These are phyloP conservation scores for Xylariaceae sp. DNA, from an alignment of 2,329 filamentous ascomycete species.

Conservation along the genomic window DNA sequence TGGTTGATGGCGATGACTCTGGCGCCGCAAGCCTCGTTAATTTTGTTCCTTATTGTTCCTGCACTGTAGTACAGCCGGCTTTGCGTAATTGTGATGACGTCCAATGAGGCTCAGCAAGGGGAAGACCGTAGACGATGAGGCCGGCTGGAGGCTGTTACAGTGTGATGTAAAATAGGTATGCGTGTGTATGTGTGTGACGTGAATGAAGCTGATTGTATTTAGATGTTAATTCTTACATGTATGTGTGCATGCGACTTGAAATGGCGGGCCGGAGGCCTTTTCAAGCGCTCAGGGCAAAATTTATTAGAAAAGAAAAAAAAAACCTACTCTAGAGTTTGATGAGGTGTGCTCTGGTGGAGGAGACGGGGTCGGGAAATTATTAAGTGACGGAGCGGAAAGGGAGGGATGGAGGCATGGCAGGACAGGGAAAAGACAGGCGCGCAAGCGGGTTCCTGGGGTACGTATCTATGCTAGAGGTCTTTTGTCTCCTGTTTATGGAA, in stretches of 20 bases:
- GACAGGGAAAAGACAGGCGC: slow-evolving; percentile 28
- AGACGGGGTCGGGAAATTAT: slow-evolving; percentile 37
- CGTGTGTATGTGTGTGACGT: background rate
- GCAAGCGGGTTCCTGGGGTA: slow-evolving; percentile 22
- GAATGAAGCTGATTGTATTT: background rate
- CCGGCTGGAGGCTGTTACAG: slow-evolving; percentile 22
- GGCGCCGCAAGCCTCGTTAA: background rate
- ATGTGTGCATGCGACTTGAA: background rate
- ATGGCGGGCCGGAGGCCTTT: slow-evolving; percentile 15
- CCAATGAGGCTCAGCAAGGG: slow-evolving; percentile 26
- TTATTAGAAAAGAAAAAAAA: slow-evolving; percentile 9
- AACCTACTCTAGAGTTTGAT: slow-evolving; percentile 20
- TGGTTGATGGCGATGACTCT: slow-evolving; percentile 26
- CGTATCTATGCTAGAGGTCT: slow-evolving; percentile 3
- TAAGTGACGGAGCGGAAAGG: slow-evolving; percentile 34
- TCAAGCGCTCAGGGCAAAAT: slow-evolving; percentile 7
- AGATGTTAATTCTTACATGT: background rate
- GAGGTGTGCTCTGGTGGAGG: slow-evolving; percentile 30
- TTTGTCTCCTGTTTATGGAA: background rate
- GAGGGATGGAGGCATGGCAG: slow-evolving; percentile 34
- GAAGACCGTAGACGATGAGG: slow-evolving; percentile 1
- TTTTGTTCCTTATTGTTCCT: slow-evolving; percentile 23
- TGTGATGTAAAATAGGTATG: slow-evolving; percentile 11
- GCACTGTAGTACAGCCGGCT: slow-evolving; percentile 20
- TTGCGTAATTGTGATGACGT: slow-evolving; percentile 24